phyloP scores from a whole-genome alignment of 305 asterid genomes.

The Fraxinus ornus region DNA sequence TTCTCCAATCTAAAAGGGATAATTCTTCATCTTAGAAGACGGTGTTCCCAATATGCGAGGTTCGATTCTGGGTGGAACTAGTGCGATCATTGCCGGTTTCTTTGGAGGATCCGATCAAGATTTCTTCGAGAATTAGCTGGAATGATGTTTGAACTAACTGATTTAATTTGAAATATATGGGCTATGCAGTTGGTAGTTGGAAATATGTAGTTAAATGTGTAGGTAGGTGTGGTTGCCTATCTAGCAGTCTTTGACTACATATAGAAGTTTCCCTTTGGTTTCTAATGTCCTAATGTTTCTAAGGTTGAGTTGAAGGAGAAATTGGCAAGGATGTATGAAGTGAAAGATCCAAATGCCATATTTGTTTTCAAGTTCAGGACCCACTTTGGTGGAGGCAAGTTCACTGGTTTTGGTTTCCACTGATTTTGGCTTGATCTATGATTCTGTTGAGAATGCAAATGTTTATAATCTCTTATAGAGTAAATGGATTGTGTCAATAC shows the following conservation, averaged over 20 bases:
- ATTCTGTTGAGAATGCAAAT: conserved; percentile 46
- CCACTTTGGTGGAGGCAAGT: conserved; percentile 76
- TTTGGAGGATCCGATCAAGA: too few species aligned
- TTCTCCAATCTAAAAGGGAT: too few species aligned
- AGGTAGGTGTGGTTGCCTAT: not conserved
- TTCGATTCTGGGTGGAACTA: too few species aligned
- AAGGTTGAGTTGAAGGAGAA: too few species aligned
- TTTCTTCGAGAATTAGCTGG: too few species aligned
- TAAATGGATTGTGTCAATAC: too few species aligned
- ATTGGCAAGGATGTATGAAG: conserved; percentile 55
- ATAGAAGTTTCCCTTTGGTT: not conserved
- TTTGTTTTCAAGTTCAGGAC: conserved; percentile 73
- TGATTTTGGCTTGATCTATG: conserved; percentile 69
- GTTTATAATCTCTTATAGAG: too few species aligned
- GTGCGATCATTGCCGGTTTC: too few species aligned
- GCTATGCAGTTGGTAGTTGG: not conserved
- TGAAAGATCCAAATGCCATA: conserved; percentile 54
- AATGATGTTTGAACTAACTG: not conserved
- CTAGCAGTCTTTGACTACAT: not conserved
- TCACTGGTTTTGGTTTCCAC: conserved; percentile 74
- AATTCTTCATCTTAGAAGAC: too few species aligned
- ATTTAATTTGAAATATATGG: not conserved
- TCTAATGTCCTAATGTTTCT: too few species aligned
- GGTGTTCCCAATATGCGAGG: too few species aligned
- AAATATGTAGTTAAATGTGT: not conserved